phyloP scores from a whole-genome alignment of 2,329 filamentous ascomycete species.

The Rhexocercosporidium sp. region DNA sequence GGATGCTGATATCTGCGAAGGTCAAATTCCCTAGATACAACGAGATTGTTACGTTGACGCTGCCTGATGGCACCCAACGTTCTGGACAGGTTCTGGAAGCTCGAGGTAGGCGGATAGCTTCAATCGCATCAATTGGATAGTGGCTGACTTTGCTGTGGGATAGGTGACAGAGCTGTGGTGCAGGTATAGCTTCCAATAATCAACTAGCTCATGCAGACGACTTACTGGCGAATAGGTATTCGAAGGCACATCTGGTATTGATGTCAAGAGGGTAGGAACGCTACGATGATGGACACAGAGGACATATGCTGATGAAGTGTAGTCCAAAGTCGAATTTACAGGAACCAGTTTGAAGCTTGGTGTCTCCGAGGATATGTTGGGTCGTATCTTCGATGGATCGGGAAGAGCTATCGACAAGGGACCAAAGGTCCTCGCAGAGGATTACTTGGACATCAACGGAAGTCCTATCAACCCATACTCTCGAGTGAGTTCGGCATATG shows the following conservation, averaged over 20 bases:
- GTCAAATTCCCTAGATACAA: constrained; percentile 98
- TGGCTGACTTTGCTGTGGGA: constrained; percentile 27
- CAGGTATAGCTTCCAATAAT: constrained; percentile 65
- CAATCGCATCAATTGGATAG: constrained; percentile 11
- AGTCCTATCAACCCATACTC: constrained; percentile 98
- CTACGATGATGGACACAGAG: background rate
- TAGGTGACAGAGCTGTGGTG: constrained; percentile 91
- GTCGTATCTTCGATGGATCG: constrained; percentile 97
- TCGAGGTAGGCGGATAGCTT: constrained; percentile 67
- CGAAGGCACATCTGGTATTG: constrained; percentile 94
- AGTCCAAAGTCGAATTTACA: constrained; percentile 98
- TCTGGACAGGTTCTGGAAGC: constrained; percentile 97
- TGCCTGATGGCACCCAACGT: constrained; percentile 92
- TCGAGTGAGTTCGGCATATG: constrained; percentile 66
- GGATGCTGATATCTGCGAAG: constrained; percentile 52
- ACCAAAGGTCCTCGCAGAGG: constrained; percentile 95
- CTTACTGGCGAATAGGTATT: constrained; percentile 72
- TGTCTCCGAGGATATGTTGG: constrained; percentile 99
- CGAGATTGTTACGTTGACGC: constrained; percentile 94
- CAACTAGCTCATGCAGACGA: constrained; percentile 10
- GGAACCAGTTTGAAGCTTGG: constrained; percentile 97
- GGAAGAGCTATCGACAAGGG: constrained; percentile 98
- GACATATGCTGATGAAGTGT: constrained; percentile 29
- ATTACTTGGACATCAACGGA: constrained; percentile 99
- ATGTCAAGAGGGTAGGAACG: constrained; percentile 87